Evolutionary conservation across 2,329 filamentous ascomycete species (phyloP), one percentile per base, ranked within the genome.

Genomic region (Macroventuria anomochaeta): DNA sequence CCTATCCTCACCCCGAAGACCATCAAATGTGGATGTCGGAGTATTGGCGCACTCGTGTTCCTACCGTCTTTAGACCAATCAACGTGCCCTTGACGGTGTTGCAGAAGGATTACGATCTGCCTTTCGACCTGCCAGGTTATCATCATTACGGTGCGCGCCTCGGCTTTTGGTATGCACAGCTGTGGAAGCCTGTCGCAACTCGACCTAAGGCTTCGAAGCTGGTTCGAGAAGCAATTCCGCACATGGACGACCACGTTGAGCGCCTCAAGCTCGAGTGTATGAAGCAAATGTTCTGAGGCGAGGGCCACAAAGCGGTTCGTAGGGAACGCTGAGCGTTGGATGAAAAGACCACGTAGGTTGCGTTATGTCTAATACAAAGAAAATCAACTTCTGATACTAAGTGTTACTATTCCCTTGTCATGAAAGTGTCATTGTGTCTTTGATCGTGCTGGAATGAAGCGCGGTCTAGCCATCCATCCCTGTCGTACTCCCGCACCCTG

Each of bases 141-240:
- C 34, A 41, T 15, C 52, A 41, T 11, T 67, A 59, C 15, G 60
- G 57, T 26, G 33, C 10, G 5, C 13, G 25, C 7, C 40, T 67
- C 4, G 46, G 59, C 12, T 20, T 18, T 11, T 64, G 62, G 62
- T 67, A 67, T 32, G 23, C 36, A 2, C 37, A 48, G 7, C 51
- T 48, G 5, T 53, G 32, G 37, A 43, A 42, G 12, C 38, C 51
- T 18, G 33, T 44, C 8, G 18, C 11, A 7, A 21, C 12, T n/a
- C 50, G 43, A 11, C 26, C 37, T 11, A 48, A 43, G 26, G 44
- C 51, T 23, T 43, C 44, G 13, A 42, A 31, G 17, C 38, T 48
- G n/a, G 26, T 21, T 28, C 5, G 2, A n/a, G 15, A 38, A 13
- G 43, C 20, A 7, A 42, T 48, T 13, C 38, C 33, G 7, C 23